phyloP scores from a whole-genome alignment of 768 basidiomycete genomes.

The Trametes cinnabarina region DNA sequence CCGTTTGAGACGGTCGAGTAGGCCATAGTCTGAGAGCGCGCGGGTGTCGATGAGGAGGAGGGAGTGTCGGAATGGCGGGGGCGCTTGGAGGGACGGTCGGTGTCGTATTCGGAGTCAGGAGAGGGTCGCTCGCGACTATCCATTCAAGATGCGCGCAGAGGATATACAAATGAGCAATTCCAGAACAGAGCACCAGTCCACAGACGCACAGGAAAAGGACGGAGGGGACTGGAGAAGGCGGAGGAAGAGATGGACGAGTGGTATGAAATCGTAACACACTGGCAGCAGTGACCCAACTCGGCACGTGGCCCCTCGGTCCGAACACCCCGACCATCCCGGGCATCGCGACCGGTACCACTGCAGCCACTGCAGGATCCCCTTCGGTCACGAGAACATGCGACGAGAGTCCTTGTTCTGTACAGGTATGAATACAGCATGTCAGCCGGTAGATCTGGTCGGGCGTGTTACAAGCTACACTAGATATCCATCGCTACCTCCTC shows the following conservation, averaged over 20 bases:
- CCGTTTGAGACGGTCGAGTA: not conserved
- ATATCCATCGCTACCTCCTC: not conserved
- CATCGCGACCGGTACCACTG: too few relatives aligned
- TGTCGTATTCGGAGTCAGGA: constrained; percentile 30
- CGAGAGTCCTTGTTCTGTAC: not conserved
- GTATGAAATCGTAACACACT: too few relatives aligned
- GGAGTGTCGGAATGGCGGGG: constrained; percentile 35
- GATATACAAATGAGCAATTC: too few relatives aligned
- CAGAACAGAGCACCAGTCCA: not conserved
- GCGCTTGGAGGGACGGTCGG: constrained; percentile 37
- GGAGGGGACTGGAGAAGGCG: not conserved
- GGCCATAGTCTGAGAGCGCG: not conserved
- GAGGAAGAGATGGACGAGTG: not conserved
- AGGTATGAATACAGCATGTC: not conserved
- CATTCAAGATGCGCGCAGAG: too few relatives aligned
- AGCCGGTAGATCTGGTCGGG: not conserved
- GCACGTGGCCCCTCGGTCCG: not conserved
- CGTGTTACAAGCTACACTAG: not conserved
- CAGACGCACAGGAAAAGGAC: not conserved
- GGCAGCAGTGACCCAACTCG: not conserved
- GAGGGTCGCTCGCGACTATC: constrained; percentile 23
- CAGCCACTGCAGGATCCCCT: too few relatives aligned
- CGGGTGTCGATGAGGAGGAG: constrained; percentile 1
- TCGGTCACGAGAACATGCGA: too few relatives aligned
- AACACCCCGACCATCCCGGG: too few relatives aligned